phyloP scores from a whole-genome alignment of 2,329 filamentous ascomycete genomes.

The Rasamsonia emersonii region DNA sequence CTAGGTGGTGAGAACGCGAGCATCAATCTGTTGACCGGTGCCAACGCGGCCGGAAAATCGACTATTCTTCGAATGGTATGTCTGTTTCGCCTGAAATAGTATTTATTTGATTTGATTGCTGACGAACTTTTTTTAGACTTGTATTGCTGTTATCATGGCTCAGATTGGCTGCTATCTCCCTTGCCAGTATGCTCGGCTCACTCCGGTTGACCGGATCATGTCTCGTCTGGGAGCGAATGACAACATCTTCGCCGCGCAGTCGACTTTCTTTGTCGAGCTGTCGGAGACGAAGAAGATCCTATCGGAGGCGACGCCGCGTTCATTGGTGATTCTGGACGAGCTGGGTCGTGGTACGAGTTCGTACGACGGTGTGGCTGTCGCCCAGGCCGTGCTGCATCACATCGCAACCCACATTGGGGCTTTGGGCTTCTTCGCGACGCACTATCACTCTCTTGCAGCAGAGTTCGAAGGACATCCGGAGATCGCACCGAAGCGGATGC shows the following conservation, averaged over 20 bases:
- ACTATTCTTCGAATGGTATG: conserved; percentile 88
- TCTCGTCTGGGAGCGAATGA: conserved; percentile 94
- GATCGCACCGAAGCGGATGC: conserved; percentile 79
- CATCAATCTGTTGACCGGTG: conserved; percentile 86
- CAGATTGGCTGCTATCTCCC: conserved; percentile 93
- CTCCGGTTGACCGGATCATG: conserved; percentile 96
- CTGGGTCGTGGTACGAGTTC: conserved; percentile 89
- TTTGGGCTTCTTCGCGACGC: conserved; percentile 92
- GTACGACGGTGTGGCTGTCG: conserved; percentile 93
- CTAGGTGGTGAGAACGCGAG: conserved; percentile 75
- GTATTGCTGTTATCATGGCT: conserved; percentile 92
- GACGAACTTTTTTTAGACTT: conserved; percentile 59
- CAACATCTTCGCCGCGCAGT: conserved; percentile 97
- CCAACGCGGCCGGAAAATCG: conserved; percentile 95
- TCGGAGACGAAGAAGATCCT: conserved; percentile 98
- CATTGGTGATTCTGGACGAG: conserved; percentile 93
- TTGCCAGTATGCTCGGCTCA: conserved; percentile 70
- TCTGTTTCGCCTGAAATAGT: conserved; percentile 5
- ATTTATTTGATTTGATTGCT: not conserved
- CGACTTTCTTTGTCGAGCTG: conserved; percentile 95
- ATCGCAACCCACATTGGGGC: conserved; percentile 89
- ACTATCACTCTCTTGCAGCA: conserved; percentile 87
- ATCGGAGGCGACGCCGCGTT: conserved; percentile 84
- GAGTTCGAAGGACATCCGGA: conserved; percentile 89
- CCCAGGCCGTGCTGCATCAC: conserved; percentile 94